Evolutionary conservation across 768 basidiomycete species (phyloP).

Genomic region (Paxillus ammoniavirescens): DNA sequence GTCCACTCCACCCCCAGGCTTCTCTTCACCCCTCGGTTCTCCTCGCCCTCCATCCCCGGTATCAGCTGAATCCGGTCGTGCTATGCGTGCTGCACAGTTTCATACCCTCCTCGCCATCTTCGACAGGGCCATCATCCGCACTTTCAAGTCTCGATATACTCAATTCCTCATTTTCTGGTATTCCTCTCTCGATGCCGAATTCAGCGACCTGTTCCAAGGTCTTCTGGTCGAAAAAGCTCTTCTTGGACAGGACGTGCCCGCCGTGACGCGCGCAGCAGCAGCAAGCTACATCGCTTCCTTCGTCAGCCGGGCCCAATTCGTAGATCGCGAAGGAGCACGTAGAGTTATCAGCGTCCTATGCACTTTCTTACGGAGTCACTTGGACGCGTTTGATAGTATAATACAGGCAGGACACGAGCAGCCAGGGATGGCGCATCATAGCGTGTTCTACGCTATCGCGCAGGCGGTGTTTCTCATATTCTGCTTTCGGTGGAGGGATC

Average conservation of each 20-base stretch:
- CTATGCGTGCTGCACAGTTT: conserved; percentile 63
- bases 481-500: conserved; percentile 95
- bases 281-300: conserved; percentile 92
- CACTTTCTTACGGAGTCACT: conserved; percentile 72
- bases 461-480: conserved; percentile 96
- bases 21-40: conserved; percentile 19
- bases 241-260: conserved; percentile 53
- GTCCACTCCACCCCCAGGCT: background rate
- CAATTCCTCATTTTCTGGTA: conserved; percentile 98
- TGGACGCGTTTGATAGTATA: conserved; percentile 66
- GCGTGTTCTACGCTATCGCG: conserved; percentile 87
- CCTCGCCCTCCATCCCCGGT: conserved; percentile 24
- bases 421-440: conserved; percentile 43
- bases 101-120: conserved; percentile 89
- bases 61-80: conserved; percentile 33
- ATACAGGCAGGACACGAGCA: conserved; percentile 36
- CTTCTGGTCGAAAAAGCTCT: conserved; percentile 91
- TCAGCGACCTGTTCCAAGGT: conserved; percentile 91
- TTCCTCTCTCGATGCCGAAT: conserved; percentile 84
- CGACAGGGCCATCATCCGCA: conserved; percentile 88
- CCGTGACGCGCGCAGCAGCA: conserved; percentile 86
- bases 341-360: conserved; percentile 83
- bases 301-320: conserved; percentile 85
- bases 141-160: conserved; percentile 96
- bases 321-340: conserved; percentile 72